These are phyloP conservation scores for Cercospora sesami DNA, from an alignment of 2,329 filamentous ascomycete species.

Conservation along the genomic window DNA sequence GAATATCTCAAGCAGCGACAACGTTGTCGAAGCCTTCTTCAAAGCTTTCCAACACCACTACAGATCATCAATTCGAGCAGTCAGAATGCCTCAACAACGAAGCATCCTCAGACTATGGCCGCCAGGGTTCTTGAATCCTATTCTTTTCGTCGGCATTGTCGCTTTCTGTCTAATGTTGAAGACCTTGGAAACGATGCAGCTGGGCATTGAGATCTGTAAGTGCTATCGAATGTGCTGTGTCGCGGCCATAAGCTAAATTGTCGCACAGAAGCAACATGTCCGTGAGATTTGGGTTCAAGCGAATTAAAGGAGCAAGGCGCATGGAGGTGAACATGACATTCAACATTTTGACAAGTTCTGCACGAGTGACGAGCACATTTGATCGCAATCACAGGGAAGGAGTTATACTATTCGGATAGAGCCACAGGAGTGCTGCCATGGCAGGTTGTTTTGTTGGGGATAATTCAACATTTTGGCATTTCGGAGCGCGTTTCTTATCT, in stretches of 20 bases:
- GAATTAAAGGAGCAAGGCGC: background rate
- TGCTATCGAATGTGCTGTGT: background rate
- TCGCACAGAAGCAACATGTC: background rate
- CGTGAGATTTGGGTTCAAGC: background rate
- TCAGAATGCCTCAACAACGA: background rate
- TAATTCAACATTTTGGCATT: background rate
- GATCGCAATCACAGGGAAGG: background rate
- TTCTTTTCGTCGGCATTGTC: conserved; percentile 7
- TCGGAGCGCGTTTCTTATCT: background rate
- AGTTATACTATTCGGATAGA: background rate
- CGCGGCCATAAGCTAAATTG: background rate
- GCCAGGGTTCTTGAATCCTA: background rate
- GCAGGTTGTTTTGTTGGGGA: background rate
- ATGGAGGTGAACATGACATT: background rate
- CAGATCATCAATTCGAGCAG: background rate
- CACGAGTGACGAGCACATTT: background rate
- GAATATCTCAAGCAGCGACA: background rate
- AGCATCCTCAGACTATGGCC: conserved; percentile 1
- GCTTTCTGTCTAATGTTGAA: conserved; percentile 6
- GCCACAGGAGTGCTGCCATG: background rate
- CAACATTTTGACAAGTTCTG: background rate
- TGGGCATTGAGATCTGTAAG: background rate
- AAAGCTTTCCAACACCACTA: background rate
- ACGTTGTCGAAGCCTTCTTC: background rate
- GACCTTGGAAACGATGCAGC: conserved; percentile 1